Evolutionary conservation across 1,284 basidiomycete species (phyloP).

Genomic region (Boletus mariae): DNA sequence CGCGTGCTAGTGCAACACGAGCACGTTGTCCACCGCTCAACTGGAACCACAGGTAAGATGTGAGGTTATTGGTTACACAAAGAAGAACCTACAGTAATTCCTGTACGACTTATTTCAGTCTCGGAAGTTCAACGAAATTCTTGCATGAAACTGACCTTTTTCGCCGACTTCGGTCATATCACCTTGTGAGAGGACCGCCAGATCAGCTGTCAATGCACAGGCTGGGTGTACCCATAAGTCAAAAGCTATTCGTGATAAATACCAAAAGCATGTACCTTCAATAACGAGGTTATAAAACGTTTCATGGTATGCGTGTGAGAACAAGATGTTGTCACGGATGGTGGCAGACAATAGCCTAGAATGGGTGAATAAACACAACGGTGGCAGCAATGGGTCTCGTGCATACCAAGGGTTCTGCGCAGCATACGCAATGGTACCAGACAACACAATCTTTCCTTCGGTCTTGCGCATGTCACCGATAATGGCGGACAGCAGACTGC

Average conservation of each 20-base stretch:
- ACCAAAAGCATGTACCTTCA: conserved; percentile 49
- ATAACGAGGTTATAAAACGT: conserved; percentile 72
- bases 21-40: conserved; percentile 61
- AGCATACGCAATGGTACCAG: conserved; percentile 84
- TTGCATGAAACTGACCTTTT: conserved; percentile 27
- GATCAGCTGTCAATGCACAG: conserved; percentile 81
- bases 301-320: conserved; percentile 86
- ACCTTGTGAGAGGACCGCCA: conserved; percentile 69
- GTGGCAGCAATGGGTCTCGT: background rate
- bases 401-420: conserved; percentile 84
- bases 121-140: conserved; percentile 36
- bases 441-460: conserved; percentile 70
- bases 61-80: background rate
- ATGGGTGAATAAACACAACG: background rate
- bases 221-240: conserved; percentile 42
- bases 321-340: conserved; percentile 85
- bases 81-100: conserved; percentile 29
- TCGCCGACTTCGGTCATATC: conserved; percentile 77
- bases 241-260: background rate
- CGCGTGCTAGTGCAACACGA: conserved; percentile 53
- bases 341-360: conserved; percentile 78
- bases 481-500: conserved; percentile 70
- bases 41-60: conserved; percentile 16
- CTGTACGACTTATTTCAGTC: conserved; percentile 6
- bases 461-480: conserved; percentile 85